Base-by-base conservation (phyloP, 106 monocot species). In the Allium cepa region DNA sequence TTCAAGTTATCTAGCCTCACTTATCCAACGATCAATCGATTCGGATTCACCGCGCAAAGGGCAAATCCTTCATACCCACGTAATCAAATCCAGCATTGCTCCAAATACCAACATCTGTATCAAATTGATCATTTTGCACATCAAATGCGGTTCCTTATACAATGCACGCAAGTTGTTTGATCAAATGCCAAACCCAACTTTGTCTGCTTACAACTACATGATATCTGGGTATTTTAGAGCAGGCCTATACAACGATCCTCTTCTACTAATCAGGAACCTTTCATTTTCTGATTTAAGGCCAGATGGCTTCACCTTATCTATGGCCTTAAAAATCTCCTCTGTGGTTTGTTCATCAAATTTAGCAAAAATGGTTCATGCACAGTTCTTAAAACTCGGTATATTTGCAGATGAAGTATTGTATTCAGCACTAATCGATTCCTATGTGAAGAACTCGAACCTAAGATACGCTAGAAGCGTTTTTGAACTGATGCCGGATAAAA, bases 101-200 rank as follows among this genome's bases (percentile, higher is more conserved):
- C 71, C 76, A 15, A 73, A 68, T 60, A 73, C 67, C 58, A 87
- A 80, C 70, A 77, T 96, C 10, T 80, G 76, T 52, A 86, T 86
- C 76, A 93, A 99, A 72, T 81, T 99, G 17, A 80, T 87, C 53
- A 76, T 90, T 8, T 79, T 93, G 8, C 73, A 93, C 61, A 51
- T 93, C 1, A 92, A 76, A 69, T 89, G 77, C 51, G 79, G 81
- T 2, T 82, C 69, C 11, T 46, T 90, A 28, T 8, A 11, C 63
- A 75, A 89, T 26, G 99, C 99, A 0, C 99, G 81, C 48, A 69
- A 81, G 46, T 53, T 90, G 87, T 85, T 99, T 59, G 89, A 93
- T 53, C 57, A 75, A 85, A 87, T 93, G 87, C 80, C 81, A 4
- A 59, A 9, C 8, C 89, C 77, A 9, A 73, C 92, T 7, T 66